Base-by-base conservation (phyloP, 768 basidiomycete genomes). In the Naematelia aurantialba region DNA sequence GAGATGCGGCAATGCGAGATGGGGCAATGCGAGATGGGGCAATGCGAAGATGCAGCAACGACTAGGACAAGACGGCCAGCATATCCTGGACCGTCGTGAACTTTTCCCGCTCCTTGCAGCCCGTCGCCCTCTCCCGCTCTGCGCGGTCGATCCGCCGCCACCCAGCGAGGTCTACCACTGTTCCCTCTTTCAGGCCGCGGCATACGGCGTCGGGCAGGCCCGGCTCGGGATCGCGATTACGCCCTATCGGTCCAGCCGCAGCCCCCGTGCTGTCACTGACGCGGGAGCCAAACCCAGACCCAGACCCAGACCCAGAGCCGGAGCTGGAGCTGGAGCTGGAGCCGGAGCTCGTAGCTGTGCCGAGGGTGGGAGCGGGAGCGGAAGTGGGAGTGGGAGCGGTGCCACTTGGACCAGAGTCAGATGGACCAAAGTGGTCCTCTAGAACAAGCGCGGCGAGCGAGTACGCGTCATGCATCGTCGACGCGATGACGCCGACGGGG, bases 391-490 rank as follows among this genome's bases (percentile, higher is more conserved):
- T n/a, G n/a, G n/a, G n/a, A n/a, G n/a, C 21, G 3, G 19, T 58
- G 14, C 12, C 19, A 4, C 30, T 30, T 4, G 52, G n/a, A 11
- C 26, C 17, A 31, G 44, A 13, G 53, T 1, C 10, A 2, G 64
- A 50, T 1, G 69, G 49, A 0, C 70, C 57, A 42, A 77, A 71
- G 17, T 82, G 81, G 66, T 93, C 91, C 1, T 79, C 77, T 1
- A 91, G 61, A 53, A 97, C 83, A 0, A 82, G 79, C 39, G 88
- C 85, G 1, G 89, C 87, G 1, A 89, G 85, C 2, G 82, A 81
- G 71, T 91, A 91, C 21, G 93, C 89, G 72, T 96, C 83, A 76
- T 90, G 85, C 91, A 99, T 91, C 30, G 96, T 96, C 2, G 86
- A 82, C 1, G 91, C 92, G 46, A 98, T 81, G 12, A 98, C 92